phyloP scores from a whole-genome alignment of 1,139 yeast species.

The Hansenula sp. region DNA sequence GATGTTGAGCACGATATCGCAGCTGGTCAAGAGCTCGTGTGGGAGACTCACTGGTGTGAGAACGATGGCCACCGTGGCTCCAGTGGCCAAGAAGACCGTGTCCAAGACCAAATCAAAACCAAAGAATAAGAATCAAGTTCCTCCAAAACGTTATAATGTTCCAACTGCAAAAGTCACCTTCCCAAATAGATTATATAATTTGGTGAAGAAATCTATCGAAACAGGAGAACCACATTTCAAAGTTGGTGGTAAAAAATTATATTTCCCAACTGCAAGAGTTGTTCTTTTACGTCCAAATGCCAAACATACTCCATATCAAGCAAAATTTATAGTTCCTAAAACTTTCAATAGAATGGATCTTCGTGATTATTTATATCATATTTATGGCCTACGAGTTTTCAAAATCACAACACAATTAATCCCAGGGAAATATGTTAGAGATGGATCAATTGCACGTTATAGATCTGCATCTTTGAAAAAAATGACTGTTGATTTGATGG shows the following conservation, averaged over 20 bases:
- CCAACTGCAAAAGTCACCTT: conserved; percentile 16
- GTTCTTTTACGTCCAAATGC: conserved; percentile 84
- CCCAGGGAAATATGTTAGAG: conserved; percentile 67
- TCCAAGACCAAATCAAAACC: conserved; percentile 8
- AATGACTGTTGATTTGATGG: conserved; percentile 92
- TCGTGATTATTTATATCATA: conserved; percentile 84
- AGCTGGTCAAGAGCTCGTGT: no score
- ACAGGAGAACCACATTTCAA: conserved; percentile 74
- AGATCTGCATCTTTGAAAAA: conserved; percentile 82
- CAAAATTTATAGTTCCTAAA: conserved; percentile 89
- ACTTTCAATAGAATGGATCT: conserved; percentile 87
- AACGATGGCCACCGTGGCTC: no score
- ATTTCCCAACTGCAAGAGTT: conserved; percentile 81
- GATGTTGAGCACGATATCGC: no score
- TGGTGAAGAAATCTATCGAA: conserved; percentile 35
- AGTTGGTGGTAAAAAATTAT: conserved; percentile 68
- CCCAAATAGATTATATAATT: conserved; percentile 20
- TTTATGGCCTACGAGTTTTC: conserved; percentile 84
- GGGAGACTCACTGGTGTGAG: no score
- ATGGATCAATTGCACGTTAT: conserved; percentile 64
- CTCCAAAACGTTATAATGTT: no score
- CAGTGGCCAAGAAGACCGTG: no score
- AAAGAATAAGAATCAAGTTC: conserved; percentile 7
- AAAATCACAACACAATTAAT: conserved; percentile 82
- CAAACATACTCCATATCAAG: conserved; percentile 92